Evolutionary conservation across 2,329 filamentous ascomycete genomes (phyloP).

Genomic region (Byssothecium circinans): DNA sequence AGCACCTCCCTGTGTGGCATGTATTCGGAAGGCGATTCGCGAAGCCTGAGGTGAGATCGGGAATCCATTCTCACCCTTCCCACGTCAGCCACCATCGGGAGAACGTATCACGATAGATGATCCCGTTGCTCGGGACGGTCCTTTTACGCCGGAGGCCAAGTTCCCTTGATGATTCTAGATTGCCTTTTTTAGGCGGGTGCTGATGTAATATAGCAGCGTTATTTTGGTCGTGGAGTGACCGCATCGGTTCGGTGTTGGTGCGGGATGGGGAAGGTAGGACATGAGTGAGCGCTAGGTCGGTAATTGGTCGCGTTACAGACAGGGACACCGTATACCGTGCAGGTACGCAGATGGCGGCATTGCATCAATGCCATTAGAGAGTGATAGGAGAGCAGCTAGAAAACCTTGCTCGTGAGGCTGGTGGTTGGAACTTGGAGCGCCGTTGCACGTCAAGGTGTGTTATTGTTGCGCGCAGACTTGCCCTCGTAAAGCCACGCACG

Average conservation of each 20-base stretch:
- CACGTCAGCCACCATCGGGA: conserved; percentile 1
- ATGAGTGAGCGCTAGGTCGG: not conserved
- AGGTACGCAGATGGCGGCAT: not conserved
- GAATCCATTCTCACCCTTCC: not conserved
- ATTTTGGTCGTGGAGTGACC: no score
- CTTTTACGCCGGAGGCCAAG: not conserved
- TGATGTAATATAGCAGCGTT: no score
- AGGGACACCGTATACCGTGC: no score
- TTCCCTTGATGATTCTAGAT: not conserved
- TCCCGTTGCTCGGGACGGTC: conserved; percentile 1
- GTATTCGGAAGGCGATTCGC: no score
- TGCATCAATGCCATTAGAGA: not conserved
- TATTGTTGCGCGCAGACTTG: no score
- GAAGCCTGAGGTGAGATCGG: no score
- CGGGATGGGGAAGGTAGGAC: not conserved
- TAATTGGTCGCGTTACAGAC: not conserved
- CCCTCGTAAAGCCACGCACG: no score
- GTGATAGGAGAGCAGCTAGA: no score
- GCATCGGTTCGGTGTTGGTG: not conserved
- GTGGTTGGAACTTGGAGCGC: no score
- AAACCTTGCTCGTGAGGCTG: not conserved
- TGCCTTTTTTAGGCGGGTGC: not conserved
- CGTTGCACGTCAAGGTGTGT: no score
- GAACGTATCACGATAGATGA: not conserved
- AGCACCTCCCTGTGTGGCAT: no score